Base-by-base conservation (phyloP, 371 early-diverging fungal genomes). In the Chytridiales sp. region DNA sequence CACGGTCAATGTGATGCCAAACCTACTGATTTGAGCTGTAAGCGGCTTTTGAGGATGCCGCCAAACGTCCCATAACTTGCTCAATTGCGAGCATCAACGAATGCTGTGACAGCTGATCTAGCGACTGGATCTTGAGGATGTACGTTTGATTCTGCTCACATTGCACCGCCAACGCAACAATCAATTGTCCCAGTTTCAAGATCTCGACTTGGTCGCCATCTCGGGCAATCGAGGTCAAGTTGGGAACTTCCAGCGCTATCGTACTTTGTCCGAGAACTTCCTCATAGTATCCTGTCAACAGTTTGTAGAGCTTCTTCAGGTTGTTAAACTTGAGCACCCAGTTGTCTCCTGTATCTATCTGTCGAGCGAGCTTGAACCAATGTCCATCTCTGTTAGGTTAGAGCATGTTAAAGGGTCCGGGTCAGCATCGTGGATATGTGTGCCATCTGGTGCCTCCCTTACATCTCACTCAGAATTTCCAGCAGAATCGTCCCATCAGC, bases 311-410 rank as follows among this genome's bases (percentile, higher is more conserved):
- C 62, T 87, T 89, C 70, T 94, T 93, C 29, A 95, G 81, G 62
- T 89, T 90, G 77, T 92, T 94, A 69, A 90, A 86, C 65, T 87
- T 89, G 31, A 91, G 73, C 1, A 95, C 92, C 97, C 96, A 97
- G 80, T 93, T 93, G 67, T 88, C 90, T 42, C 89, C 87, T 27
- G 85, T 77, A 46, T 91, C 92, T 13, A 85, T 79, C 2, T 86
- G 79, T 17, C 87, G 82, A 47, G 85, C 82, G 21, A 80, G 65
- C 64, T 90, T 89, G 80, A 95, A 95, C 92, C 92, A 94, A 51
- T 85, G 82, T 17, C 86, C 75, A 67, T 96, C 94, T 56, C 94
- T 68, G 53, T 9, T 31, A 38, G 36, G 29, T 17, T 31, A 30
- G 36, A n/a, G 11, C 29, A 24, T 3, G 43, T 8, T 57, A 41